These are phyloP conservation scores for Chaetomium tenue DNA, from an alignment of 495 filamentous ascomycete species.

Conservation along the genomic window DNA sequence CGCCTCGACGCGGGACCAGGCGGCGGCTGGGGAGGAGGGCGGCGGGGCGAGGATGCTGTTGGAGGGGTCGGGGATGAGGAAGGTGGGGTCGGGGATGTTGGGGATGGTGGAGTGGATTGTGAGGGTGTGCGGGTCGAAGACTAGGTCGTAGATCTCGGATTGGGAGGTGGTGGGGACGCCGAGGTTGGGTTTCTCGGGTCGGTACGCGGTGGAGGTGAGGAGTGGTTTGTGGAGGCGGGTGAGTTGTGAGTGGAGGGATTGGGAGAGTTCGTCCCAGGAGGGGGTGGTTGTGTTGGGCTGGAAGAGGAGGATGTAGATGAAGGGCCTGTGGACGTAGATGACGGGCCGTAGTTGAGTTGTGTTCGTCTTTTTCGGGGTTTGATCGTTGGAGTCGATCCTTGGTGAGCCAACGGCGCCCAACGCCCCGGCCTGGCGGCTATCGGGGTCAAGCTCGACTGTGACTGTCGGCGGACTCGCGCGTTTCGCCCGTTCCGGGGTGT, in stretches of 20 bases:
- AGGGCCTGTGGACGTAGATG: conserved; percentile 72
- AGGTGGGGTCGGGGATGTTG: conserved; percentile 72
- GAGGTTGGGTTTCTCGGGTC: conserved; percentile 46
- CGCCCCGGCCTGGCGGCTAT: conserved; percentile 18
- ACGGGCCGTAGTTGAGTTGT: conserved; percentile 65
- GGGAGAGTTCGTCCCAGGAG: conserved; percentile 68
- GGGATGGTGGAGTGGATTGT: conserved; percentile 83
- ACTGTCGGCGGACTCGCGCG: conserved; percentile 46
- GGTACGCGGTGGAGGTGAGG: conserved; percentile 59
- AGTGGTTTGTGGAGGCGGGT: conserved; percentile 72
- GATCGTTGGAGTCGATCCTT: conserved; percentile 40
- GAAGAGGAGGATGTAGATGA: conserved; percentile 91
- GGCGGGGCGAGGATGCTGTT: neutral
- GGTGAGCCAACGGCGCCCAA: conserved; percentile 23
- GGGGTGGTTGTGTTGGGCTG: conserved; percentile 65
- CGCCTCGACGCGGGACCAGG: conserved; percentile 83
- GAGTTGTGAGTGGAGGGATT: conserved; percentile 77
- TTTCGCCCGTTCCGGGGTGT: conserved; percentile 23
- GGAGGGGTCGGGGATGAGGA: neutral
- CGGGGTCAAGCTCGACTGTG: conserved; percentile 50
- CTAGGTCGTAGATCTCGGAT: conserved; percentile 73
- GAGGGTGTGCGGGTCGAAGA: conserved; percentile 76
- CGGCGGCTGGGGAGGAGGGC: conserved; percentile 12
- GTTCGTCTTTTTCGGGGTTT: conserved; percentile 42
- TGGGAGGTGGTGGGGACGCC: conserved; percentile 4